Evolutionary conservation across 371 early-diverging fungal genomes (phyloP).

Genomic region (Mortierella sp.): DNA sequence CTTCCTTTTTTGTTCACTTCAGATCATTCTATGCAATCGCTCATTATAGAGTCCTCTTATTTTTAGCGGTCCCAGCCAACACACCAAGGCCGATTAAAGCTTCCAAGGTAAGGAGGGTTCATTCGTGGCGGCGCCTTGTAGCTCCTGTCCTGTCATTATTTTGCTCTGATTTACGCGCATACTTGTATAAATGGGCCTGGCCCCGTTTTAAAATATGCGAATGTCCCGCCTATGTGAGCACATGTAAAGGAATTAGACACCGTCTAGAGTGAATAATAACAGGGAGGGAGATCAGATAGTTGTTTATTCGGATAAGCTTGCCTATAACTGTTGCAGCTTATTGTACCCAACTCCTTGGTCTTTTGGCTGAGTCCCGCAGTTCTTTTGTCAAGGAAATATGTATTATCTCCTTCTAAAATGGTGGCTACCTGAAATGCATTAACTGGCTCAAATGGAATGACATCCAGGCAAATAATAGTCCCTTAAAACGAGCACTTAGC

Average conservation of each 20-base stretch:
- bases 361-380: conserved; percentile 20
- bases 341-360: conserved; percentile 16
- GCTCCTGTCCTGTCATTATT: background rate
- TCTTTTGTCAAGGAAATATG: background rate
- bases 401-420: background rate
- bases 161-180: conserved; percentile 3
- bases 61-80: conserved; percentile 2
- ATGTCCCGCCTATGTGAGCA: conserved; percentile 22
- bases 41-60: background rate
- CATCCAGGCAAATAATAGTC: conserved; percentile 1
- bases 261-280: no score
- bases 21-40: conserved; percentile 3
- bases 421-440: background rate
- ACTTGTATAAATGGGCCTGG: background rate
- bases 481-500: conserved; percentile 6
- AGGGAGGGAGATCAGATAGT: background rate
- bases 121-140: conserved; percentile 14
- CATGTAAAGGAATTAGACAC: conserved; percentile 7
- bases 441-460: background rate
- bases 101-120: conserved; percentile 38
- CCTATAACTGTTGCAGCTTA: background rate
- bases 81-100: background rate
- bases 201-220: conserved; percentile 28
- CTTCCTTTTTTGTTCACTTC: conserved; percentile 7
- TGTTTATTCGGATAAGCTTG: background rate